These are phyloP conservation scores for Colletotrichum tamarilloi DNA, from an alignment of 2,329 filamentous ascomycete genomes.

Conservation along the genomic window DNA sequence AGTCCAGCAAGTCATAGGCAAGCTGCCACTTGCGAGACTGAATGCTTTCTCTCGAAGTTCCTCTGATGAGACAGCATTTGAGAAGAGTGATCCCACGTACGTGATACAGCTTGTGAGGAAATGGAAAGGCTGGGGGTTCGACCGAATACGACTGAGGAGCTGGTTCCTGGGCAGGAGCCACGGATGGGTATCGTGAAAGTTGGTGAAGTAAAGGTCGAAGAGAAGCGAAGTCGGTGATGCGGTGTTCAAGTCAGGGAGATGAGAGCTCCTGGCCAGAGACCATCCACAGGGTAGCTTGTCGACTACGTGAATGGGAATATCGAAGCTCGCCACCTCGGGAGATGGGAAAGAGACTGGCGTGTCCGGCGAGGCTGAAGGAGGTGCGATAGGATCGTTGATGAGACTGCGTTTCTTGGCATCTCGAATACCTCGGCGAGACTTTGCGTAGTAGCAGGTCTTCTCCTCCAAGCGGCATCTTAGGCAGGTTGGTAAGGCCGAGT, in stretches of 20 bases:
- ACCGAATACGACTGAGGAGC: constrained; percentile 24
- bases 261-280: constrained; percentile 36
- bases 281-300: constrained; percentile 40
- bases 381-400: constrained; percentile 41
- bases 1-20: constrained; percentile 47
- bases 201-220: constrained; percentile 44
- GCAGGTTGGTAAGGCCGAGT: constrained; percentile 49
- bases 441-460: constrained; percentile 58
- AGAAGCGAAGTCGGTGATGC: constrained; percentile 30
- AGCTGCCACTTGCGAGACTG: constrained; percentile 44
- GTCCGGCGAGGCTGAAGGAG: constrained; percentile 16
- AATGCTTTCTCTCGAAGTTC: constrained; percentile 46
- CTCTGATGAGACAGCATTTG: constrained; percentile 42
- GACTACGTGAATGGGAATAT: constrained; percentile 35
- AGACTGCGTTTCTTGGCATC: constrained; percentile 47
- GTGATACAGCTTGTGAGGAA: constrained; percentile 47
- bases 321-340: constrained; percentile 38
- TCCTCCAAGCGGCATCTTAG: constrained; percentile 56
- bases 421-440: constrained; percentile 57
- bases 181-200: constrained; percentile 38
- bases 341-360: constrained; percentile 25
- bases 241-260: constrained; percentile 21
- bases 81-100: constrained; percentile 52
- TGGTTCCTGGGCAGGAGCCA: constrained; percentile 34
- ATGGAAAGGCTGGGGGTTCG: constrained; percentile 31